Evolutionary conservation across 2,329 filamentous ascomycete genomes (phyloP), one percentile per base, ranked within the genome.

Genomic region (Aspergillus nomiae): DNA sequence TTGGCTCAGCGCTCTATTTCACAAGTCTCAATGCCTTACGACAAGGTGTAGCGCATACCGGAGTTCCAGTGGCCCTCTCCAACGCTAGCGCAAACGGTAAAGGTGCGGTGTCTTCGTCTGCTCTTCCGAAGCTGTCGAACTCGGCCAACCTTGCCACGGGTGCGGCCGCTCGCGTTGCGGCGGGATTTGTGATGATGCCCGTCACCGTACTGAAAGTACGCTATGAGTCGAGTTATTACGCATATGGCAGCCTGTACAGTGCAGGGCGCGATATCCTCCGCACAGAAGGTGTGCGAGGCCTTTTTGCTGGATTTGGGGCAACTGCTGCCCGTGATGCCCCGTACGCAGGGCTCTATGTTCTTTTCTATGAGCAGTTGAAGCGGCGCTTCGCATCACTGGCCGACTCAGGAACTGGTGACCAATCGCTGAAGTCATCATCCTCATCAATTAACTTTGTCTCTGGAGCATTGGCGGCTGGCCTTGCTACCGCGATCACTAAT

Each of bases 171-270:
- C 86, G 95, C 59, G 93, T 92, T 1, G 89, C 91, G 58, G 94
- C 94, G 0, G 95, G 95, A 43, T 91, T 97, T 73, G 81, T 96
- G 53, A 88, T 98, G 80, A 98, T 97, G 92, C 95, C 95, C 1
- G 87, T 98, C 64, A 99, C 95, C 1, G 90, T 99, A 51, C 90
- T 99, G 73, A 99, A 99, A 76, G 95, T 98, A 50, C 91, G 95
- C 51, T 98, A 96, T 74, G 95, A 99, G 78, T 94, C 90, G 30
- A 93, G 86, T 65, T 82, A 94, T 50, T 99, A 97, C 81, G 82
- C 87, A 3, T 98, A 98, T 80, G 85, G 85, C 28, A 94, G 92
- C 1, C 82, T 98, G 28, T 79, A 85, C 46, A 84, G 87, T 43
- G 95, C 95, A 0, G 88, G 86, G 1, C 82, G 82, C 38, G 92